A percentile compares a stretch with the other conserved stretches of the same genome.
phyloP scores from a whole-genome alignment of 495 filamentous ascomycete species.

The Melanomma pulvis-pyrius region DNA sequence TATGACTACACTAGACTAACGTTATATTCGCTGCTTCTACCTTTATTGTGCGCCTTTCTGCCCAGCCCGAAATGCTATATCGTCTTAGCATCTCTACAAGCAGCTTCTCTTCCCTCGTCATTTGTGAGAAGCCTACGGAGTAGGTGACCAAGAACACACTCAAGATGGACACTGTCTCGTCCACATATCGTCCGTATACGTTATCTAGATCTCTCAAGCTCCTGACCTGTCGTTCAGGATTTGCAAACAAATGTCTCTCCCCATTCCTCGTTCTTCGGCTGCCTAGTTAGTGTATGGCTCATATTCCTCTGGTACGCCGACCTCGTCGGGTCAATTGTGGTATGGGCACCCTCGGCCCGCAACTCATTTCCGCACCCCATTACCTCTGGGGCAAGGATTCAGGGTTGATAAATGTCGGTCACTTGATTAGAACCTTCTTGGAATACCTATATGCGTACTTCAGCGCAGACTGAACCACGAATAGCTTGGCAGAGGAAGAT shows the following conservation, averaged over 20 bases:
- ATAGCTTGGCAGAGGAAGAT: constrained; percentile 32
- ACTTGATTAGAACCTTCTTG: constrained; percentile 33
- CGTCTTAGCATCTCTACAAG: constrained; percentile 7
- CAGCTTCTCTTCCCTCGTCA: neutral
- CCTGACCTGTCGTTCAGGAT: constrained; percentile 24
- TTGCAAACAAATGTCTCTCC: constrained; percentile 32
- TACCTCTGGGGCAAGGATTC: constrained; percentile 41
- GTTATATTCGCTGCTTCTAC: constrained; percentile 39
- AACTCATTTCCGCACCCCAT: constrained; percentile 38
- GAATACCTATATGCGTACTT: constrained; percentile 38
- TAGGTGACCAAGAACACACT: neutral
- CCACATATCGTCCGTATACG: constrained; percentile 26
- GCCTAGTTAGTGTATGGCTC: constrained; percentile 41
- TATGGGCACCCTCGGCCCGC: constrained; percentile 35
- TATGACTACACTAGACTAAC: constrained; percentile 41
- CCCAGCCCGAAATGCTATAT: constrained; percentile 40
- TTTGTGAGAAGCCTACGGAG: neutral
- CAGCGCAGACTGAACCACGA: constrained; percentile 32
- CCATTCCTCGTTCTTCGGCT: constrained; percentile 36
- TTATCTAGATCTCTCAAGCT: constrained; percentile 30
- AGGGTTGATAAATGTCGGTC: constrained; percentile 37
- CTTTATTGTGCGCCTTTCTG: constrained; percentile 32
- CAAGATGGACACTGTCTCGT: neutral
- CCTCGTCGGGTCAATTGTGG: constrained; percentile 40
- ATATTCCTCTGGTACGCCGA: constrained; percentile 40